Conservation (phyloP, 2,329 filamentous ascomycete species). For the Scedosporium apiospermum region DNA sequence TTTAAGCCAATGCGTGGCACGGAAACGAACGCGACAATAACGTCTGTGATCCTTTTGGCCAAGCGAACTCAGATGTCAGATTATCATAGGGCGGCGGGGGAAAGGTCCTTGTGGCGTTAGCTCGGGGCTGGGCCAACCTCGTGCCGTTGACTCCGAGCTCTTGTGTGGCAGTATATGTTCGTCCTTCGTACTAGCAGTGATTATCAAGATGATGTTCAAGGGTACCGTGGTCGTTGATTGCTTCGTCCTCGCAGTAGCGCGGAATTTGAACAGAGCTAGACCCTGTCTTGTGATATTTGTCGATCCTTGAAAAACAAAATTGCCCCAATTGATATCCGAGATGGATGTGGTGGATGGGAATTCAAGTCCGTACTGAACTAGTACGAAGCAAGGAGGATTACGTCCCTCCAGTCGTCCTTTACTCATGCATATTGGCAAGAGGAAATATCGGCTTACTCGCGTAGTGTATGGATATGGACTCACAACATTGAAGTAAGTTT, state of each 20-base stretch:
- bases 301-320: neutral
- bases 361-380: too few relatives aligned
- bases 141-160: neutral
- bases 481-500: too few relatives aligned
- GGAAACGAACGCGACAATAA: neutral
- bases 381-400: too few relatives aligned
- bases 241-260: neutral
- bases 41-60: neutral
- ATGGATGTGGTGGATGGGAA: too few relatives aligned
- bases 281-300: neutral
- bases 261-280: neutral
- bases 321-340: neutral
- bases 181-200: neutral
- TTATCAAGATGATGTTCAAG: too few relatives aligned
- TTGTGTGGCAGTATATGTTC: too few relatives aligned
- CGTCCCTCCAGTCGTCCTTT: too few relatives aligned
- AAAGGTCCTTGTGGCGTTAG: neutral
- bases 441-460: too few relatives aligned
- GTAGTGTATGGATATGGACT: too few relatives aligned
- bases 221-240: neutral
- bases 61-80: neutral
- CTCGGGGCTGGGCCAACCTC: neutral
- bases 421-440: too few relatives aligned
- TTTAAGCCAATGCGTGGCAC: neutral
- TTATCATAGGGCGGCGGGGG: neutral